These are phyloP conservation scores for Chenopodium suecicum DNA, from an alignment of 148 eudicot species.

Conservation along the genomic window DNA sequence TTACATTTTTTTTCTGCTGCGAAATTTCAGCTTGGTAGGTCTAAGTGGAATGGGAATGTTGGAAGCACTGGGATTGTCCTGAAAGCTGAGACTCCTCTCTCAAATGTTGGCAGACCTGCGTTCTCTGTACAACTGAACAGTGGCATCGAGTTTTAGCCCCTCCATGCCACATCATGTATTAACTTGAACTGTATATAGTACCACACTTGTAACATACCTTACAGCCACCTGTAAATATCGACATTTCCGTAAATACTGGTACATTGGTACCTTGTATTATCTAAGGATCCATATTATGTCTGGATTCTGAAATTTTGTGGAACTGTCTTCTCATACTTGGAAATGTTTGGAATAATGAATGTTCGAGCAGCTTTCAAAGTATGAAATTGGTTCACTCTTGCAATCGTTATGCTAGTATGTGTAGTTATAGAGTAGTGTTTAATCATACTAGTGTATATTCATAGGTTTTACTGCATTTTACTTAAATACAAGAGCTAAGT, in stretches of 20 bases:
- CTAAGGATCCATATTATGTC: conserved; percentile 26
- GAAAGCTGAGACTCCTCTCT: conserved; percentile 80
- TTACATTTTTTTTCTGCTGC: background rate
- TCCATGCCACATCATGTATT: conserved; percentile 1
- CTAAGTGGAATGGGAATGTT: conserved; percentile 94
- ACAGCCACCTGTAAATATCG: conserved; percentile 26
- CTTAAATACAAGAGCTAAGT: background rate
- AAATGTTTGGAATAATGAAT: background rate
- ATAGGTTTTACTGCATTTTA: too few species aligned
- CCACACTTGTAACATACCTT: conserved; percentile 25
- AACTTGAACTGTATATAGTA: conserved; percentile 35
- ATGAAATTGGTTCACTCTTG: background rate
- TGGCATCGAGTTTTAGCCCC: conserved; percentile 75
- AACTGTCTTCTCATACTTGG: conserved; percentile 7
- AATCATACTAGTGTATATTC: too few species aligned
- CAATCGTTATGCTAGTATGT: background rate
- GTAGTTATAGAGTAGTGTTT: background rate
- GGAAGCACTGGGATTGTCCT: conserved; percentile 80
- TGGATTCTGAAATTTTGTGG: conserved; percentile 37
- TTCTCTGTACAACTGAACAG: conserved; percentile 86
- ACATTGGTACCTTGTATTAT: conserved; percentile 17
- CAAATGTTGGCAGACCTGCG: conserved; percentile 61
- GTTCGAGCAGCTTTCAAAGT: background rate
- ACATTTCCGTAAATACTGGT: background rate
- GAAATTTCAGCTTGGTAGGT: conserved; percentile 77